phyloP scores from a whole-genome alignment of 768 basidiomycete species.

The Naganishia kalamii region DNA sequence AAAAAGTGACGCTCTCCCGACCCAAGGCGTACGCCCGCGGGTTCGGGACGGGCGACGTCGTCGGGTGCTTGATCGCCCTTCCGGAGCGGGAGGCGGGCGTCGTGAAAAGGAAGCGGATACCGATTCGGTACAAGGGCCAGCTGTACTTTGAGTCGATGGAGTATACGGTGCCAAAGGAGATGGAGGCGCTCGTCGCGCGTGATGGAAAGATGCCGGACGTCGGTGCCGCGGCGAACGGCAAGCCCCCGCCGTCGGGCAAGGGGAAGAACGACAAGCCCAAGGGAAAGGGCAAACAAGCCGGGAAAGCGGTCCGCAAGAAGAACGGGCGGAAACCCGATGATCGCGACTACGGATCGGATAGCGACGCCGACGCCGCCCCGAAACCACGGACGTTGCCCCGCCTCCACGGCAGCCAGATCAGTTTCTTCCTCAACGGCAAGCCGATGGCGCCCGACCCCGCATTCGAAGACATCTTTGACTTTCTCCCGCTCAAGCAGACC shows the following conservation, averaged over 20 bases:
- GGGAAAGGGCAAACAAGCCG: constrained; percentile 44
- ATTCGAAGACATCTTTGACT: constrained; percentile 83
- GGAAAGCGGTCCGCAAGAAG: constrained; percentile 48
- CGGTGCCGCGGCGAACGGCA: constrained; percentile 7
- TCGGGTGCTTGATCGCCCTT: constrained; percentile 88
- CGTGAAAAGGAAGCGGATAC: constrained; percentile 73
- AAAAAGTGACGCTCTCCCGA: constrained; percentile 78
- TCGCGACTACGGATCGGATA: not conserved
- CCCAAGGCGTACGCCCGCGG: constrained; percentile 63
- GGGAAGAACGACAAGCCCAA: constrained; percentile 55
- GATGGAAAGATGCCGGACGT: constrained; percentile 31
- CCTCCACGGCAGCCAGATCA: constrained; percentile 65
- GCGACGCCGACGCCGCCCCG: constrained; percentile 27
- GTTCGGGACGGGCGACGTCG: constrained; percentile 74
- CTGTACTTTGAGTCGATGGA: constrained; percentile 92
- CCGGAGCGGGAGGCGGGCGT: constrained; percentile 47
- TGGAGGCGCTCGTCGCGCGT: constrained; percentile 76
- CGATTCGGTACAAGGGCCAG: constrained; percentile 93
- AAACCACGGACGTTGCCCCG: constrained; percentile 59
- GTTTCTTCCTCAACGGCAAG: constrained; percentile 88
- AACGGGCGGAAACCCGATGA: not conserved
- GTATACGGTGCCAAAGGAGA: constrained; percentile 82
- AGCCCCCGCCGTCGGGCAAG: constrained; percentile 51
- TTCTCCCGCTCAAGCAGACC: constrained; percentile 67
- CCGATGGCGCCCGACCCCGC: constrained; percentile 62